These are phyloP conservation scores for Agaricus subrufescens DNA, from an alignment of 768 basidiomycete species.

Conservation along the genomic window DNA sequence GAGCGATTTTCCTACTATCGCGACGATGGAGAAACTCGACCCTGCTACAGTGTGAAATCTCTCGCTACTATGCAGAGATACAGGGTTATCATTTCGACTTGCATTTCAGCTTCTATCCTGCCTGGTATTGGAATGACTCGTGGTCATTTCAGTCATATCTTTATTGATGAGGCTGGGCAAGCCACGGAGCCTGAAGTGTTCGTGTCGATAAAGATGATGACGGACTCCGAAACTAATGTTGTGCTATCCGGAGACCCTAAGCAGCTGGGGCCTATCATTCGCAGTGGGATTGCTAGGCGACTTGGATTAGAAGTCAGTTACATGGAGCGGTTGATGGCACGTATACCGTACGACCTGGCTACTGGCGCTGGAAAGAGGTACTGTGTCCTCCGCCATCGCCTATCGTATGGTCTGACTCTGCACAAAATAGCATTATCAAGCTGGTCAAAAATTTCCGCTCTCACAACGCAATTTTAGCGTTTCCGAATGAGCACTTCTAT, in stretches of 20 bases:
- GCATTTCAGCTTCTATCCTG: constrained; percentile 54
- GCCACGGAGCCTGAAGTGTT: constrained; percentile 67
- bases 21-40: constrained; percentile 20
- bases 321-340: constrained; percentile 53
- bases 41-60: constrained; percentile 34
- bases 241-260: constrained; percentile 67
- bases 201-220: constrained; percentile 57
- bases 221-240: constrained; percentile 47
- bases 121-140: constrained; percentile 51
- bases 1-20: constrained; percentile 28
- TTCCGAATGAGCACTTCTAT: constrained; percentile 61
- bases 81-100: constrained; percentile 59
- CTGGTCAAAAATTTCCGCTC: constrained; percentile 64
- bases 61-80: constrained; percentile 34
- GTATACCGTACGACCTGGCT: constrained; percentile 11
- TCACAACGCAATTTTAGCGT: constrained; percentile 53
- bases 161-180: constrained; percentile 71
- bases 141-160: constrained; percentile 65
- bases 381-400: constrained; percentile 4
- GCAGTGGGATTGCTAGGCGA: constrained; percentile 48
- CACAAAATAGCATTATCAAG: constrained; percentile 47
- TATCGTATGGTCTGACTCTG: not conserved
- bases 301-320: constrained; percentile 59
- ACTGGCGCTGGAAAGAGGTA: constrained; percentile 25
- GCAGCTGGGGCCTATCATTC: constrained; percentile 67